Evolutionary conservation across 306 rosid genomes (phyloP), one percentile per base, ranked within the genome.

Genomic region (Purshia tridentata): DNA sequence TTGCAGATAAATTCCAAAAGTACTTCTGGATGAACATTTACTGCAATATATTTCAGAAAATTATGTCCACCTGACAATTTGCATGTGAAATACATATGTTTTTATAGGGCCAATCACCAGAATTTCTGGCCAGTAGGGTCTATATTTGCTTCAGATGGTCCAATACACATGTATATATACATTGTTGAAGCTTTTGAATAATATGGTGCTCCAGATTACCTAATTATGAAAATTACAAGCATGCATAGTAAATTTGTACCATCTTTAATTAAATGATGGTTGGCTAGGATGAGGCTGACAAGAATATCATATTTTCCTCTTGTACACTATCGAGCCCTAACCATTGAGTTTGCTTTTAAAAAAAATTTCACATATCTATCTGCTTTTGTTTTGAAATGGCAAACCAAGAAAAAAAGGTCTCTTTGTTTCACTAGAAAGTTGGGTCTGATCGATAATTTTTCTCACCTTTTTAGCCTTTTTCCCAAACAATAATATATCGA

Each of bases 261-360:
- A 29, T 29, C 35, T 29, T 29, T 7, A 56, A 56, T 10, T 1
- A 56, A 56, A 11, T 13, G 15, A 54, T 39, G 20, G 51, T 54
- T 54, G 29, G 55, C 45, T 22, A 44, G 75, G 44, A 56, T 6
- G 2, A 66, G 62, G 73, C 75, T 70, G 82, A 81, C 81, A 82
- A 77, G 89, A 87, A 84, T 90, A 81, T 84, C 35, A 84, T 90
- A 77, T 89, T 75, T 82, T 6, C 3, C 72, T 48, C 78, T 57
- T 52, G 52, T 63, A 75, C 77, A 65, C 78, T n/a, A 48, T 77
- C 45, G 72, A 81, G 46, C 83, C 76, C 85, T 65, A 40, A 80
- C 81, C 85, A 69, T 77, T 40, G 20, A 80, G 53, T 82, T 70
- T 63, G 74, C 75, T 78, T 64, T 59, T 66, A 45, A 55, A 75